Conservation (phyloP, 495 filamentous ascomycete genomes). For the Podospora didyma region DNA sequence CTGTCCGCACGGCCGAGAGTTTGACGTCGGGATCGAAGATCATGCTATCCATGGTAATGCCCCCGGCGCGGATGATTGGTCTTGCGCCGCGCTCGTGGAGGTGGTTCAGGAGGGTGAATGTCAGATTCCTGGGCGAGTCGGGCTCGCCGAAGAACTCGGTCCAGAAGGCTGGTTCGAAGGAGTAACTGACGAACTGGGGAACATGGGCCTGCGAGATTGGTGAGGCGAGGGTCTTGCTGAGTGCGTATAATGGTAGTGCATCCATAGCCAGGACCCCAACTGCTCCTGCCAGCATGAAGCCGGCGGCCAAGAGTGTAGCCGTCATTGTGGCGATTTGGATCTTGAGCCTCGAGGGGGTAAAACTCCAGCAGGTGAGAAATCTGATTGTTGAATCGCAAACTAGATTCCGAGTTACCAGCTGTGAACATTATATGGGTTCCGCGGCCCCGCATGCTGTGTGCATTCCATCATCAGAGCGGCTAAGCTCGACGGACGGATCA, state of each 20-base stretch:
- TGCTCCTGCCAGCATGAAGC: neutral
- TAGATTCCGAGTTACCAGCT: too few relatives aligned
- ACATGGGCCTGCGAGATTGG: conserved; percentile 18
- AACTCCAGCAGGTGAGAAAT: too few relatives aligned
- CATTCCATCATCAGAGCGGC: too few relatives aligned
- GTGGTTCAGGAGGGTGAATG: conserved; percentile 17
- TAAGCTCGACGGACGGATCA: too few relatives aligned
- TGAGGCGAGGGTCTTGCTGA: neutral
- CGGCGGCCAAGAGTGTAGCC: neutral
- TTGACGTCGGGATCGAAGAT: conserved; percentile 10
- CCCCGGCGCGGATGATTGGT: conserved; percentile 19
- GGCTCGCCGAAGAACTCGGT: conserved; percentile 25
- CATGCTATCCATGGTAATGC: conserved; percentile 24
- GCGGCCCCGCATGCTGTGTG: neutral
- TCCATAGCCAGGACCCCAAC: neutral
- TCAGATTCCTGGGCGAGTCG: conserved; percentile 11
- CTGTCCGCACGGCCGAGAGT: conserved; percentile 13
- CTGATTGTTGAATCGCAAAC: too few relatives aligned
- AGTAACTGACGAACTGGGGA: conserved; percentile 21
- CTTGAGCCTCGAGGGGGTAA: too few relatives aligned
- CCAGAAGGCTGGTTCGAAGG: conserved; percentile 23
- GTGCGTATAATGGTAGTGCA: neutral
- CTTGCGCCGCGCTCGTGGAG: conserved; percentile 16
- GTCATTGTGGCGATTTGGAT: too few relatives aligned
- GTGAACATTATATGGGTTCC: too few relatives aligned